Evolutionary conservation across 208 protist genomes (phyloP), one percentile per base, ranked within the genome.

Genomic region (Crithidia bombi): DNA sequence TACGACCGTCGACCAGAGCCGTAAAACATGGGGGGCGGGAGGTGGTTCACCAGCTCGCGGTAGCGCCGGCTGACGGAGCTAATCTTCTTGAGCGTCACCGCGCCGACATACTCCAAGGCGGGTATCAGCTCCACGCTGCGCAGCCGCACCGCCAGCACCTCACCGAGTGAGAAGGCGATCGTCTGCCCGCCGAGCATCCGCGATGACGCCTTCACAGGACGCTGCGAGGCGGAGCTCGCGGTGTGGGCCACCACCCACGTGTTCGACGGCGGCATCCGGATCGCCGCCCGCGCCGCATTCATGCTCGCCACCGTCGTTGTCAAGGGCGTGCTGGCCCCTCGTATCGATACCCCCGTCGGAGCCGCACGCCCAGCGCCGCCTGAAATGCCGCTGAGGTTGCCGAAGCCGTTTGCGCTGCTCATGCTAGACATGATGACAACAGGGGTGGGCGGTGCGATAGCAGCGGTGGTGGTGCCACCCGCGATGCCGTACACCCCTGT

Each of bases 91-190:
- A 92, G 69, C 23, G 83, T 74, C 21, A 43, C 35, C 10, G 82
- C 75, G 2, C 86, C 86, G 19, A 75, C 86, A 81, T 88, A 95
- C 66, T 92, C 82, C 36, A 95, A 72, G 6, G 85, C 87, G 9
- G 81, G 71, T n/a, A 91, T 62, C 30, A 92, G 58, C 69, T 94
- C 86, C 41, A 91, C 79, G 41, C 79, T 75, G 52, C 79, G 78
- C 57, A 94, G 81, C 19, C 68, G 76, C 25, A 91, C 55, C 17
- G 82, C 32, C 3, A 84, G 66, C 52, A 86, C 66, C 76, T 91
- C 82, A 5, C 65, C 63, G 0, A 92, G 73, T 35, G 84, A 69
- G 41, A 89, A 89, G 21, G 72, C 52, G 57, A 90, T 75, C 5
- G 33, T 47, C 35, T 81, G 78, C 38, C 17, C 41, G 49, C 70